Percentiles rank a stretch among this genome's conserved stretches.
These are phyloP conservation scores for Paraurostyla sp. DNA, from an alignment of 73 alveolate genomes.

Conservation along the genomic window DNA sequence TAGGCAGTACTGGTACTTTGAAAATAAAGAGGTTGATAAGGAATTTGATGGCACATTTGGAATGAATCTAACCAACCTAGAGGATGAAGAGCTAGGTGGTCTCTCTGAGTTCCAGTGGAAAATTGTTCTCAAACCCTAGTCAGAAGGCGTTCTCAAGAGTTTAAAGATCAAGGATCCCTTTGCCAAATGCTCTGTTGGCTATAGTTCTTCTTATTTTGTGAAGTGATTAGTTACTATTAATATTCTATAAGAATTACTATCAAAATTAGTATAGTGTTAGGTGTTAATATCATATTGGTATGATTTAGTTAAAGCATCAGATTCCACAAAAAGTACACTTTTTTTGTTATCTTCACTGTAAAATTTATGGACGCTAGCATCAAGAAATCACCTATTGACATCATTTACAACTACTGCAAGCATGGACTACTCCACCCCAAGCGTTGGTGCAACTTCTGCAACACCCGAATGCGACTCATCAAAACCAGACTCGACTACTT, in stretches of 20 bases:
- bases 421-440: conserved; percentile 51
- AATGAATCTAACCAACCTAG: conserved; percentile 23
- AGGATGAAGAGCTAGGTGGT: conserved; percentile 28
- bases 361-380: conserved; percentile 46
- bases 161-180: neutral
- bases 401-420: conserved; percentile 26
- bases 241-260: no score
- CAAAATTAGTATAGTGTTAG: no score
- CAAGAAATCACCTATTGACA: conserved; percentile 47
- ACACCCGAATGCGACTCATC: conserved; percentile 39
- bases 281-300: no score
- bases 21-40: conserved; percentile 41
- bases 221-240: neutral
- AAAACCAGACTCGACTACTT: conserved; percentile 43
- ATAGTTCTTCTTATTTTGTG: neutral
- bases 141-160: neutral
- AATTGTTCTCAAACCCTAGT: neutral
- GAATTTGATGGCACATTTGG: conserved; percentile 41
- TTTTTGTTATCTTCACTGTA: no score
- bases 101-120: neutral
- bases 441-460: conserved; percentile 41
- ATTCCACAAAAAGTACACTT: neutral
- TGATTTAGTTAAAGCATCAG: no score
- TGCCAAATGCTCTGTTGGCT: neutral
- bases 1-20: conserved; percentile 59